phyloP scores from a whole-genome alignment of 2,329 filamentous ascomycete genomes.

The Amphichorda felina region DNA sequence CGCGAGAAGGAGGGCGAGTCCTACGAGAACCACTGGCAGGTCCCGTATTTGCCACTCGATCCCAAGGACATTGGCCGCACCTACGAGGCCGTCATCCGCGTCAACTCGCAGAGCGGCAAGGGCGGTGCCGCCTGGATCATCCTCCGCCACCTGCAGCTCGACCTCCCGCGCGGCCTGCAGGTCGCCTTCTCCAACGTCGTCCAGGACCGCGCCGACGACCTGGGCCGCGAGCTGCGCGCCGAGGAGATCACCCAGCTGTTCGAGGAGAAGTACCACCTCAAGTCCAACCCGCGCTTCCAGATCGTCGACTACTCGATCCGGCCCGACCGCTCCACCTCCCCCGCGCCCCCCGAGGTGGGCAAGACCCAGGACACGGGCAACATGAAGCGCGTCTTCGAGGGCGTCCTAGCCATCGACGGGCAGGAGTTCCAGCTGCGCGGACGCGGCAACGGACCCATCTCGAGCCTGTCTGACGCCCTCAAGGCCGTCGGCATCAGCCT shows the following conservation, averaged over 20 bases:
- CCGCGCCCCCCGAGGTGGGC: conserved; percentile 56
- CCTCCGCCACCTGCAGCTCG: conserved; percentile 75
- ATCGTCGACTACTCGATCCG: conserved; percentile 88
- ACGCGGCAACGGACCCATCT: conserved; percentile 82
- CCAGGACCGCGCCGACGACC: conserved; percentile 66
- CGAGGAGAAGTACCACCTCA: conserved; percentile 75
- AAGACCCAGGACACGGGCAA: conserved; percentile 69
- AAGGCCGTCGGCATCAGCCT: conserved; percentile 69
- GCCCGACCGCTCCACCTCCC: conserved; percentile 68
- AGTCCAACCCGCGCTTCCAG: conserved; percentile 71
- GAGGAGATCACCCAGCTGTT: conserved; percentile 82
- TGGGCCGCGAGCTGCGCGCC: conserved; percentile 74
- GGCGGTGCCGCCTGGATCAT: conserved; percentile 93
- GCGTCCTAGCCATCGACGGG: conserved; percentile 73
- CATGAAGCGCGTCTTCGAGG: conserved; percentile 71
- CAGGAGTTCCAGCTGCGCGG: conserved; percentile 68
- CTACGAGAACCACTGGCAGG: conserved; percentile 62
- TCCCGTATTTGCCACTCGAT: conserved; percentile 89
- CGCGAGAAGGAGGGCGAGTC: conserved; percentile 38
- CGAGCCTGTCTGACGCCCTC: conserved; percentile 73
- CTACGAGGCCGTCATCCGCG: conserved; percentile 96
- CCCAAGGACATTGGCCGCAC: conserved; percentile 87
- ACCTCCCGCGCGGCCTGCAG: conserved; percentile 85
- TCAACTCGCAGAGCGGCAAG: conserved; percentile 95
- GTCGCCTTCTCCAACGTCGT: conserved; percentile 84